Percentiles rank a stretch among this genome's conserved stretches.
These are phyloP conservation scores for Ensete glaucum DNA, from an alignment of 176 grass and related monocot species.

Conservation along the genomic window DNA sequence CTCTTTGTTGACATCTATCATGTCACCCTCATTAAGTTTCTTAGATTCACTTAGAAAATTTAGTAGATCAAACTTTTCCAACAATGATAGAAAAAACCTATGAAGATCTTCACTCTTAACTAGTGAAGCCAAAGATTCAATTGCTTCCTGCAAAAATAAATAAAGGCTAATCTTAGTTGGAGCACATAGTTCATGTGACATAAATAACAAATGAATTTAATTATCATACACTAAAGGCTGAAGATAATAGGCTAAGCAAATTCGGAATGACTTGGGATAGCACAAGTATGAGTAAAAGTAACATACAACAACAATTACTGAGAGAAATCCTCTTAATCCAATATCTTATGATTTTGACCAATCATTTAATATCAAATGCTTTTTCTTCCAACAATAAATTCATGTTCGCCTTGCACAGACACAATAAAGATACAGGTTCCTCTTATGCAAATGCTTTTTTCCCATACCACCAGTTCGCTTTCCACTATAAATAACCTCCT, in stretches of 20 bases:
- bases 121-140: constrained; percentile 57
- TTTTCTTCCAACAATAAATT: not conserved
- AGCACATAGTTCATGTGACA: constrained; percentile 1
- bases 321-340: not conserved
- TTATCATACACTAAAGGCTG: not conserved
- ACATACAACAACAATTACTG: not conserved
- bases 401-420: no score
- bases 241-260: not conserved
- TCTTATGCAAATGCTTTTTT: no score
- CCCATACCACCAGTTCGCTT: no score
- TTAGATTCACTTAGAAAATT: constrained; percentile 32
- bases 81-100: constrained; percentile 64
- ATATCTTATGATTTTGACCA: not conserved
- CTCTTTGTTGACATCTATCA: constrained; percentile 22
- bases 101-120: constrained; percentile 39
- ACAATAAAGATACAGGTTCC: no score
- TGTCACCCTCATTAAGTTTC: constrained; percentile 33
- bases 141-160: constrained; percentile 53
- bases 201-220: not conserved
- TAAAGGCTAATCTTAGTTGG: not conserved
- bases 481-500: no score
- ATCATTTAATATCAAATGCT: not conserved
- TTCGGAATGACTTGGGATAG: no score
- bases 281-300: no score
- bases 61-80: constrained; percentile 52